phyloP scores from a whole-genome alignment of 768 basidiomycete genomes.

The Rhizopogon vesiculosus region DNA sequence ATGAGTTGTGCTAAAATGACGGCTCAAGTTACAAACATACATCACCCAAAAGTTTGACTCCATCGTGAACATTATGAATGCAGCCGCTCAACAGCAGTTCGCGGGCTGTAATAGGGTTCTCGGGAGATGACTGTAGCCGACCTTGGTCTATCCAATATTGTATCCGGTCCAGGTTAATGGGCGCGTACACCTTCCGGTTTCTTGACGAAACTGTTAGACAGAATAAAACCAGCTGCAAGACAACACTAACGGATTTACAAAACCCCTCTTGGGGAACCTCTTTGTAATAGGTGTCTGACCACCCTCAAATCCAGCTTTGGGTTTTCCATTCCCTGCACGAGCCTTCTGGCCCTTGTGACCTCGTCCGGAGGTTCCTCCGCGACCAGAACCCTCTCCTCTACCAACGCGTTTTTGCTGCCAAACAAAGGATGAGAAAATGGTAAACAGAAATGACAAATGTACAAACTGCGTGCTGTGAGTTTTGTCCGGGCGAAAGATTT shows the following conservation, averaged over 20 bases:
- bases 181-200: conserved; percentile 69
- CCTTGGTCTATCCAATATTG: conserved; percentile 90
- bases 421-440: conserved; percentile 7
- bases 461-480: conserved; percentile 64
- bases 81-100: conserved; percentile 84
- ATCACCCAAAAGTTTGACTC: conserved; percentile 86
- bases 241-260: conserved; percentile 78
- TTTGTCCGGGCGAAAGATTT: conserved; percentile 64
- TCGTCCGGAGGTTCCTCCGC: conserved; percentile 88
- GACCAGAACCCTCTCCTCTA: conserved; percentile 86
- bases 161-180: conserved; percentile 82
- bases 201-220: conserved; percentile 33
- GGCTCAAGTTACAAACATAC: conserved; percentile 36
- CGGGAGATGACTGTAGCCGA: conserved; percentile 69
- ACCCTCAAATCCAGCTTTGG: conserved; percentile 84
- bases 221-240: conserved; percentile 1
- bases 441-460: background rate
- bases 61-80: conserved; percentile 84
- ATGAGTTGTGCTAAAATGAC: background rate
- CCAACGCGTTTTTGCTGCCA: conserved; percentile 89
- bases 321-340: conserved; percentile 82
- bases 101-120: conserved; percentile 82
- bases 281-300: conserved; percentile 94
- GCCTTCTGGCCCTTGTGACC: conserved; percentile 97
- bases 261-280: conserved; percentile 90